Evolutionary conservation across 2,329 filamentous ascomycete species (phyloP), one percentile per base, ranked within the genome.

Genomic region (Penicillium italicum): DNA sequence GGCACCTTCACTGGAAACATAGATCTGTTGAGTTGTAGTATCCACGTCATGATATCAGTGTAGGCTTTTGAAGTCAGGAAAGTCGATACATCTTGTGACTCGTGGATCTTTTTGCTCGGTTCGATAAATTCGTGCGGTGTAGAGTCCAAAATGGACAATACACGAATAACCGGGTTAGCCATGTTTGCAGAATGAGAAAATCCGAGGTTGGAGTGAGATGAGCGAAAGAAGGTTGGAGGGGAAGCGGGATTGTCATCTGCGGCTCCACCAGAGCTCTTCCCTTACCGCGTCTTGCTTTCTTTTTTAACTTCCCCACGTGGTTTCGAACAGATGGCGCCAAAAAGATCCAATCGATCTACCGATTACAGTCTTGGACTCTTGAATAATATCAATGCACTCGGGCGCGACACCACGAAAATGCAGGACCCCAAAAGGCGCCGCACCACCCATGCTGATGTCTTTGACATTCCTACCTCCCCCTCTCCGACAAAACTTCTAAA

Each of bases 21-120:
- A 11, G 92, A 83, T 55, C 87, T 85, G 72, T 96, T 97, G 46
- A 99, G 85, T 75, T 97, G 94, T 62, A 96, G 80, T 44, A 97
- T 78, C 72, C 96, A 97, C 44, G 84, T 82, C 73, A 90, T 88
- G 51, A 99, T 89, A 69, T 97, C 91, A 56, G 85, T 82, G 75
- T 97, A 97, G 42, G 91, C 94, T 63, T 83, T 84, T 46, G 90
- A 91, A 9, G 81, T 82, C 50, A 96, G 83, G 73, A 97, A 99
- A 60, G 82, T 83, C 20, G 83, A 74, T 52, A 99, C 89, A 79
- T 97, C 91, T 57, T 86, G 78, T 54, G 87, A 87, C 66, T 94
- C 89, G 75, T 96, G 82, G 76, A 99, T 99, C 67, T 81, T 81
- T 74, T 97, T 99, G 54, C 72, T 70, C 0, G 94, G 94, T 40